Conservation (phyloP, 345 rosid genomes). For the Dimocarpus longan region DNA sequence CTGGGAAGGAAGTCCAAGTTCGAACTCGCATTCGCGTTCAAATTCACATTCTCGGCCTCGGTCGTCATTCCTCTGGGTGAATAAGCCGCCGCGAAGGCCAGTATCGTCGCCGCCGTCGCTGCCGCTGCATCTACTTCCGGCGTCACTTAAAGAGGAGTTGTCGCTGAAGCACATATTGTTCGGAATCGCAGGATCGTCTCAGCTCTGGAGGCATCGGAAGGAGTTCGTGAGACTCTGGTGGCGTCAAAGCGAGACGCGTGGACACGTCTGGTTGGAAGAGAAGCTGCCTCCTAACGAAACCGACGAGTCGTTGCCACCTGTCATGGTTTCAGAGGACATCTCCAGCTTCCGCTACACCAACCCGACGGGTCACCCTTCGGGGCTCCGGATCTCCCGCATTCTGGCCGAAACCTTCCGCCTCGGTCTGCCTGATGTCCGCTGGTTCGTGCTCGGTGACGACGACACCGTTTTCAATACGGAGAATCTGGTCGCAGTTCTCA, state of each 20-base stretch:
- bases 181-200: constrained; percentile 92
- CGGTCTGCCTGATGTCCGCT: constrained; percentile 58
- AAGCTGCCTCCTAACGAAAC: constrained; percentile 38
- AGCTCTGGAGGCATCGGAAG: constrained; percentile 75
- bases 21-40: constrained; percentile 2
- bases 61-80: constrained; percentile 2
- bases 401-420: constrained; percentile 71
- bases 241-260: constrained; percentile 70
- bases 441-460: constrained; percentile 93
- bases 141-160: constrained; percentile 18
- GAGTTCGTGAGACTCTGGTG: constrained; percentile 91
- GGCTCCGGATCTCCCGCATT: constrained; percentile 85
- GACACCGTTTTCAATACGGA: constrained; percentile 81
- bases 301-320: constrained; percentile 65
- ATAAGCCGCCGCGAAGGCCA: constrained; percentile 3
- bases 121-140: no score
- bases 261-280: constrained; percentile 91
- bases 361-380: constrained; percentile 93
- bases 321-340: constrained; percentile 80
- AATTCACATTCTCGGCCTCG: constrained; percentile 13
- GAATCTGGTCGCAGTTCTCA: constrained; percentile 65
- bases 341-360: constrained; percentile 90
- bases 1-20: constrained; percentile 46
- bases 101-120: constrained; percentile 23
- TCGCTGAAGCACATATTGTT: constrained; percentile 61